A percentile compares a stretch with the other conserved stretches of the same genome.
phyloP scores from a whole-genome alignment of 2,329 filamentous ascomycete genomes.

The Fusarium caatingaense region DNA sequence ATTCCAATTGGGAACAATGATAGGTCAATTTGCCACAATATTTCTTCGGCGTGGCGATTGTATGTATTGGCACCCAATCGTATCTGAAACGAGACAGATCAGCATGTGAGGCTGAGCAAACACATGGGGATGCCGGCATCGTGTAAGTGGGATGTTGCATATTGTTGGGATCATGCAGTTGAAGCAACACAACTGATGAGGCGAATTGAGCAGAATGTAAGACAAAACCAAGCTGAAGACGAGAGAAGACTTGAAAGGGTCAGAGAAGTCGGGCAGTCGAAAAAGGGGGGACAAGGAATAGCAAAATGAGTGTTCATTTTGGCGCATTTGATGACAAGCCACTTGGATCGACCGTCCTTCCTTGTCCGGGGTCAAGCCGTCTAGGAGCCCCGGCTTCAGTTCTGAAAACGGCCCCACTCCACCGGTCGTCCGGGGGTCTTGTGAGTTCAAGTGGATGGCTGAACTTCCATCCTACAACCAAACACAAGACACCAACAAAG shows the following conservation, averaged over 20 bases:
- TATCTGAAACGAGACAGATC: not conserved
- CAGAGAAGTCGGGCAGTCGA: not conserved
- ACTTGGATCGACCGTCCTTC: not conserved
- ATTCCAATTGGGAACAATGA: slow-evolving; percentile 3
- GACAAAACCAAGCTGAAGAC: not conserved
- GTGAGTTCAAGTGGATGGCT: too few species aligned
- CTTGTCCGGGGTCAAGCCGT: not conserved
- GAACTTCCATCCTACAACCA: not conserved
- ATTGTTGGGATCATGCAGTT: not conserved
- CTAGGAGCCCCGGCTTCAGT: not conserved
- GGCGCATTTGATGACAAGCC: slow-evolving; percentile 7
- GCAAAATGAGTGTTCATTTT: slow-evolving; percentile 4
- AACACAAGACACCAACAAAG: not conserved
- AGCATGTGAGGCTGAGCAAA: slow-evolving; percentile 5
- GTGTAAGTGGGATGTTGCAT: slow-evolving; percentile 5
- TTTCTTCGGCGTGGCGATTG: slow-evolving; percentile 4
- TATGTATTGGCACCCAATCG: slow-evolving; percentile 1
- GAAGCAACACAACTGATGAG: not conserved
- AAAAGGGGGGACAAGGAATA: not conserved
- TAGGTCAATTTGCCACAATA: not conserved
- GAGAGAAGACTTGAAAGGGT: not conserved
- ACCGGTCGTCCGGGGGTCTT: too few species aligned
- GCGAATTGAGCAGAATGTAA: too few species aligned
- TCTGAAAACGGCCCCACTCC: too few species aligned
- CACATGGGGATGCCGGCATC: not conserved